Base-by-base conservation (phyloP, 306 rosid species). In the Lupinus albus region DNA sequence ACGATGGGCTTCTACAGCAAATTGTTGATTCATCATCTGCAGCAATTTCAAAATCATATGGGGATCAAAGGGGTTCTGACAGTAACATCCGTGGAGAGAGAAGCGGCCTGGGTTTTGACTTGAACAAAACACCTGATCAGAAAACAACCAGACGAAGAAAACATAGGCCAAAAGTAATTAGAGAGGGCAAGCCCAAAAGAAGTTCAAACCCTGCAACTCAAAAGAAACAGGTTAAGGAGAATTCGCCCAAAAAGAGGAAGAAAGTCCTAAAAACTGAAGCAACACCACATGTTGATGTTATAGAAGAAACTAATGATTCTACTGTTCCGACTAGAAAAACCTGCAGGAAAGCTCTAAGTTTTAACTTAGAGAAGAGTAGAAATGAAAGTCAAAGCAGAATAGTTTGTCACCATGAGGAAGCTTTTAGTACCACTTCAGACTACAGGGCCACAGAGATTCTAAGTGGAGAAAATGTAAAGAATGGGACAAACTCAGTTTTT, bases 121-220 rank as follows among this genome's bases (percentile, higher is more conserved):
- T 84, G 61, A 89, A 86, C 65, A 71, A 82, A 80, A 90, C 97
- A 57, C 91, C 97, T 25, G 78, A 64, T 71, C 88, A 79, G 86
- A 93, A 88, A 82, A 65, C 84, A 56, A 72, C 87, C 10, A 84
- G 70, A 71, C 79, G 88, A 59, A 84, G 82, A 80, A 93, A 93
- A 73, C 97, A 93, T 78, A 90, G 97, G 82, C 97, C 97, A 16
- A 93, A 90, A 80, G 99, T 93, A 57, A 78, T 93, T 44, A 70
- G 15, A 33, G 97, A 88, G 84, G 84, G 82, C 47, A 89, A 88
- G 41, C 80, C 87, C 64, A 86, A 79, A 80, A 86, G 76, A 72
- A 74, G 64, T 32, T 76, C 84, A 67, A 86, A 80, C 56, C 68
- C 81, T 48, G 78, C 75, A 73, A 74, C 75, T 64, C 73, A 74